Evolutionary conservation across 2,329 filamentous ascomycete genomes (phyloP), one percentile per base, ranked within the genome.

Genomic region (Fusarium veterinarium): DNA sequence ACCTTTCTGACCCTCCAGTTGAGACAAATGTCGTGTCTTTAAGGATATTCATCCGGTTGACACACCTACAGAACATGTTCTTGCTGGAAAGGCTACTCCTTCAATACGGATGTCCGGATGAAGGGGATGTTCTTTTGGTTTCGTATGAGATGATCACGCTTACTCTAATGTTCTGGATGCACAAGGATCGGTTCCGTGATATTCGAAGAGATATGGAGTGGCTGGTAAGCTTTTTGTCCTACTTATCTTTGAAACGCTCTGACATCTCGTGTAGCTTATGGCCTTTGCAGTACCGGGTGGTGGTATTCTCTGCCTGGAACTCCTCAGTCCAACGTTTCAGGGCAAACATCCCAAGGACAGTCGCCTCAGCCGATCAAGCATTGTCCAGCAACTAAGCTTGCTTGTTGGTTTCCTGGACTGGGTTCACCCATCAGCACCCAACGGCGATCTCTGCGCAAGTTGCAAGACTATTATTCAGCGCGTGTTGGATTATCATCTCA

Each of bases 401-500:
- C 8, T 67, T 0, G 64, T 67, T 3, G 64, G 63, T 3, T 67
- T 67, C 23, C 20, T 67, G 2, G 64, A 67, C 10, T 67, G 64
- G 64, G 64, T 67, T 1, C 64, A 67, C 6, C 64, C 64, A 4
- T 67, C 64, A 8, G 64, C 64, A 1, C 64, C 64, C 1, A 67
- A 67, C 13, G 63, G 64, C 0, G 64, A 67, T 14, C 56, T 67
- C 0, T 67, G 64, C 1, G 64, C 63, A 1, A 67, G 63, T 10
- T 67, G 64, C 1, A 67, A 67, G 28, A 67, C 19, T 55, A 63
- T 67, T 2, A 62, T 67, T 2, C 64, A 67, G 46, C 64, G 64
- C 1, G 64, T 67, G 1, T 16, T 67, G 7, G 64, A 67, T 3
- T 67, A 67, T 14, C 55, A 67, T 25, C 64, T 67, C 0, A 67